These are phyloP conservation scores for Groenewaldozyma auringiensis DNA, from an alignment of 1,139 yeast genomes.

Conservation along the genomic window DNA sequence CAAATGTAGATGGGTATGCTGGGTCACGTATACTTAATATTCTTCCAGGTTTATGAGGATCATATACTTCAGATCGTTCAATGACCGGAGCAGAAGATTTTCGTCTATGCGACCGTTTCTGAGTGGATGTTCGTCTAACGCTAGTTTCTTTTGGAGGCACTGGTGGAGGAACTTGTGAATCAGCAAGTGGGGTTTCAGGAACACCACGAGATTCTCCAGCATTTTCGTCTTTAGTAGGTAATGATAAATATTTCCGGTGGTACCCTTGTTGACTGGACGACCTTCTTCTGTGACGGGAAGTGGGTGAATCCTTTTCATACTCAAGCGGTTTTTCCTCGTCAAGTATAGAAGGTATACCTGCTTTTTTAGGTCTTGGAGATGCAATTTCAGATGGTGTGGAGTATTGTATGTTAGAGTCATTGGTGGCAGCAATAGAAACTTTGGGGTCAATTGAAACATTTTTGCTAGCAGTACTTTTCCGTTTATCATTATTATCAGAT, in stretches of 20 bases:
- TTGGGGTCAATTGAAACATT: neutral
- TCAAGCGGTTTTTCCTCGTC: constrained; percentile 1
- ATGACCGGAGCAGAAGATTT: constrained; percentile 14
- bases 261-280: neutral
- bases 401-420: neutral
- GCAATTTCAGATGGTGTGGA: constrained; percentile 6
- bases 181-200: neutral
- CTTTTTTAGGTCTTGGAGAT: constrained; percentile 9
- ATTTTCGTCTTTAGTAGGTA: neutral
- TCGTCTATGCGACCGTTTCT: too few species aligned
- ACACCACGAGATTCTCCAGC: neutral
- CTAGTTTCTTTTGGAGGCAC: neutral
- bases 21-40: constrained; percentile 4
- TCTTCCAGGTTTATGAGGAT: constrained; percentile 17
- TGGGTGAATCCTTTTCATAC: neutral
- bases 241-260: neutral
- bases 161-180: neutral
- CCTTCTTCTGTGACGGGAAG: too few species aligned
- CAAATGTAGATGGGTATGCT: constrained; percentile 9
- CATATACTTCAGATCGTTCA: constrained; percentile 20
- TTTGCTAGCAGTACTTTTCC: neutral
- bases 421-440: neutral
- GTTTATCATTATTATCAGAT: neutral
- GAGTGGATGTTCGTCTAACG: neutral
- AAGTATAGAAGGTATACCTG: constrained; percentile 1